Evolutionary conservation across 768 basidiomycete species (phyloP).

Genomic region (Paxillus involutus): DNA sequence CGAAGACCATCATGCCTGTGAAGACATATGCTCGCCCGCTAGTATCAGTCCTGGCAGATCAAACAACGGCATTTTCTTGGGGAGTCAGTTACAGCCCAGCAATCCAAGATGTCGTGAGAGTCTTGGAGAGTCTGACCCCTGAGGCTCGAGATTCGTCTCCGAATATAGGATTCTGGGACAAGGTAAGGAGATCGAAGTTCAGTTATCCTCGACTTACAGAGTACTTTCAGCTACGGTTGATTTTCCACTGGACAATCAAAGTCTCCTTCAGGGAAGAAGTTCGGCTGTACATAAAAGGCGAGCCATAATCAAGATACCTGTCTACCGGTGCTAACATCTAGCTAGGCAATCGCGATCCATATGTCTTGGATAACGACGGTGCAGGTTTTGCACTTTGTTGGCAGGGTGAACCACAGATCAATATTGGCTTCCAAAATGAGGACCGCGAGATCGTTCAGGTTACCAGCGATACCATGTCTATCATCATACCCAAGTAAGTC

Average conservation of each 20-base stretch:
- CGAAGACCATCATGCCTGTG: constrained; percentile 94
- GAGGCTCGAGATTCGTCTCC: constrained; percentile 81
- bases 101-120: constrained; percentile 81
- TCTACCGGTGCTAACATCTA: constrained; percentile 6
- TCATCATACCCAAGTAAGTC: constrained; percentile 83
- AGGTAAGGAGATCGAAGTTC: constrained; percentile 44
- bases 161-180: constrained; percentile 93
- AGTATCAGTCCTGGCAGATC: constrained; percentile 63
- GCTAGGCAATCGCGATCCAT: constrained; percentile 81
- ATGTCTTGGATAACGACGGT: constrained; percentile 63
- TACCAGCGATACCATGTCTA: constrained; percentile 72
- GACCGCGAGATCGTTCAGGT: constrained; percentile 84
- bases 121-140: constrained; percentile 79
- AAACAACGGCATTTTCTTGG: constrained; percentile 80
- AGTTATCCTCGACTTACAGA: constrained; percentile 2
- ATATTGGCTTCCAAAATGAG: constrained; percentile 67
- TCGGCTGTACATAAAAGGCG: constrained; percentile 86
- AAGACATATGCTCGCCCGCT: constrained; percentile 85
- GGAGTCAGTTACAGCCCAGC: constrained; percentile 84
- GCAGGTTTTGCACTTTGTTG: constrained; percentile 88
- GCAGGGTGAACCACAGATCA: constrained; percentile 71
- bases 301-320: constrained; percentile 4
- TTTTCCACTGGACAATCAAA: constrained; percentile 80
- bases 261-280: constrained; percentile 70
- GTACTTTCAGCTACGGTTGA: constrained; percentile 57